Percentiles rank a stretch among this genome's conserved stretches.
Conservation (phyloP, 2,329 filamentous ascomycete species). For the Paecilomyces sp. region DNA sequence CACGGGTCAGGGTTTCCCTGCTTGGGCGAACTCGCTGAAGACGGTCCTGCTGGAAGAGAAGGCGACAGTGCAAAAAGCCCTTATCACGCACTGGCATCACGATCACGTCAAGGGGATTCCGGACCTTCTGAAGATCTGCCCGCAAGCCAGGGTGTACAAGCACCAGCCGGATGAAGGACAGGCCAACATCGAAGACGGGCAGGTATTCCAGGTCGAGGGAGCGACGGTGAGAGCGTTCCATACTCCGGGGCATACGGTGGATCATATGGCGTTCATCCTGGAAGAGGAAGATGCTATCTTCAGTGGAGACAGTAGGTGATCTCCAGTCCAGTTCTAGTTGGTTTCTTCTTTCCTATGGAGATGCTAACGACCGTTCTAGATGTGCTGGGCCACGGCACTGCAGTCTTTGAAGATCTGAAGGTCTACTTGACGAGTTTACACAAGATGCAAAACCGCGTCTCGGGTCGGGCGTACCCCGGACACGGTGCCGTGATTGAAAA, state of each 20-base stretch:
- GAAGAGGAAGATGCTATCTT: conserved; percentile 77
- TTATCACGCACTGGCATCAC: conserved; percentile 88
- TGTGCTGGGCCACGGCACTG: conserved; percentile 77
- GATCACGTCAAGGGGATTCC: conserved; percentile 75
- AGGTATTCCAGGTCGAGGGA: conserved; percentile 46
- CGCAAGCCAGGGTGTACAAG: conserved; percentile 60
- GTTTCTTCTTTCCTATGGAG: neutral
- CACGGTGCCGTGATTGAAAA: conserved; percentile 75
- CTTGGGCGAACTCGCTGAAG: conserved; percentile 64
- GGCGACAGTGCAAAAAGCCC: conserved; percentile 58
- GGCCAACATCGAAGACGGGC: conserved; percentile 48
- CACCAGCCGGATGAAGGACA: conserved; percentile 49
- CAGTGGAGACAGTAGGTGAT: conserved; percentile 63
- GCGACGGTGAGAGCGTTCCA: conserved; percentile 59
- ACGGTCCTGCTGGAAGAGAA: conserved; percentile 60
- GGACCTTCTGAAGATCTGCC: conserved; percentile 60
- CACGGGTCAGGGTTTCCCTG: conserved; percentile 72
- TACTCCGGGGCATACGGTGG: conserved; percentile 69
- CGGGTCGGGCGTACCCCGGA: conserved; percentile 72
- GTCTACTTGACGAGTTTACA: conserved; percentile 63
- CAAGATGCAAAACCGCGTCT: conserved; percentile 55
- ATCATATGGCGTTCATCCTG: conserved; percentile 74
- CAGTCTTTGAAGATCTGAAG: conserved; percentile 71
- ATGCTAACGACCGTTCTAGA: conserved; percentile 30
- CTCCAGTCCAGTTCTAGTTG: neutral